Base-by-base conservation (phyloP, 345 rosid species). In the Bruguiera sexangula region DNA sequence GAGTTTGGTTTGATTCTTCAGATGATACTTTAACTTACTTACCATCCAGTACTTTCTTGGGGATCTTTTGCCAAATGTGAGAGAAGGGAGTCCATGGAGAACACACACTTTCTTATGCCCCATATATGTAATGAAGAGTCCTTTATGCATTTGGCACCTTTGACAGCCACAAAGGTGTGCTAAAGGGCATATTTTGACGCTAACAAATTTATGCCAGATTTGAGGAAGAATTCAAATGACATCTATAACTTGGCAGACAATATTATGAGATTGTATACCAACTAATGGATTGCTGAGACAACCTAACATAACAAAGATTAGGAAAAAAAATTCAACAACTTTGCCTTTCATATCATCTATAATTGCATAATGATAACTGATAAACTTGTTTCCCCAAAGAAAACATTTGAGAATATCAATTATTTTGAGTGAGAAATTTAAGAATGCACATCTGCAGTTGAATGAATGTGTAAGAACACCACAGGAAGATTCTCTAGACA, bases 31-130 rank as follows among this genome's bases (percentile, higher is more conserved):
- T 46, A 60, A 70, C 72, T 62, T 32, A 32, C 36, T 32, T 88
- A 91, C 79, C 80, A 66, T 66, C 97, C 95, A 19, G 75, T 71
- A 67, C 83, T 94, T 81, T 86, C 95, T 62, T 91, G 83, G 77
- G 98, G 98, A 71, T 91, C 95, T 52, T 94, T 85, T 83, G 91
- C 92, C 61, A 86, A 93, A 24, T 84, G 97, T 71, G 98, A 97
- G 70, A 88, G 79, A 87, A 84, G 97, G 73, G 97, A 91, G 81
- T 82, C 88, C 64, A 93, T 93, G 97, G 96, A 93, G 79, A 97
- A 93, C 78, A 82, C 78, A 82, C 96, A 89, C 74, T 89, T 91
- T 66, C 85, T 93, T 65, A 79, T 86, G 82, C 97, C 98, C 52
- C 81, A 72, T 26, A 26, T 87, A 77, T 85, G 84, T 78, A 76